Evolutionary conservation across 1,284 basidiomycete species (phyloP), one percentile per base, ranked within the genome.

Genomic region (Trametes versicolor): DNA sequence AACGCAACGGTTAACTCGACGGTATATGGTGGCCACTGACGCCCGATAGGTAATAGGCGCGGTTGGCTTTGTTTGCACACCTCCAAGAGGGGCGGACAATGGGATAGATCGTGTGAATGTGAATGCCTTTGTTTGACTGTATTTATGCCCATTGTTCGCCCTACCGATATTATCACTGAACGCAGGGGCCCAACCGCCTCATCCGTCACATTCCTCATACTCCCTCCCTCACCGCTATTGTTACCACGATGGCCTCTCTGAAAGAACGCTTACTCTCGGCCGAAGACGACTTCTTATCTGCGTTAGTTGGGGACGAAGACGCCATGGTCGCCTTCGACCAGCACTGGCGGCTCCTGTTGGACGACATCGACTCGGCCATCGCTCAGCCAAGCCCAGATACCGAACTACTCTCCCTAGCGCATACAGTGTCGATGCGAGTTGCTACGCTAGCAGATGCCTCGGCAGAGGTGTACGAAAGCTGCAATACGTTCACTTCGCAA

Each of bases 271-370:
- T 77, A 0, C 49, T 63, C 1, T 17, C 54, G 8, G 71, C 57
- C 0, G 74, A 76, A 45, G 34, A 60, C 0, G 43, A 70, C 0
- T 70, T 77, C n/a, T 19, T 75, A 8, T 17, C 62, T 13, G 69
- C 75, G 12, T 37, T 72, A 2, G 17, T 13, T 4, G 55, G 58
- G 12, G 72, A 67, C 8, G 39, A 37, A 0, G 49, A 51, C 12
- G 67, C 73, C 0, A 1, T 76, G 2, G 19, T 23, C 0, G 21
- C 45, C 2, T 76, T 76, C 59, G 49, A 67, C 0, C 0, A 9
- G 0, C 32, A 32, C 2, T 73, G 65, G 67, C 51, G 51, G 4
- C 12, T 10, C 0, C 34, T 73, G 0, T 4, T 65, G 1, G 32
- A 47, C 4, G 73, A 72, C 13, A 9, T 73, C 50, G 61, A 71